These are phyloP conservation scores for Hibiscus tridactylites DNA, from an alignment of 345 rosid genomes.

Conservation along the genomic window DNA sequence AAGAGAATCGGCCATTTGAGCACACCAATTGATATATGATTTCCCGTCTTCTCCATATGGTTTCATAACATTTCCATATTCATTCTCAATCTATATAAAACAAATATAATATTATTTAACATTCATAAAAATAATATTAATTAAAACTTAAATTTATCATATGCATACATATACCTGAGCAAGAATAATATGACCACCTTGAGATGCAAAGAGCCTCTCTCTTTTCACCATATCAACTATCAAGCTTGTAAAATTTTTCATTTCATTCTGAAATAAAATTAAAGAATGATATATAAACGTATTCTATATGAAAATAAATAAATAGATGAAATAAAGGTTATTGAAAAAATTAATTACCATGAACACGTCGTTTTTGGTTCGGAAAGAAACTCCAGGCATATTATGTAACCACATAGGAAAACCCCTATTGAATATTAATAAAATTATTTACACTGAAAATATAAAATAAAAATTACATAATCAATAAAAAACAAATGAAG, in stretches of 20 bases:
- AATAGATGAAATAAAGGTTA: background rate
- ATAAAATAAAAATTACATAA: no score
- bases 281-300: background rate
- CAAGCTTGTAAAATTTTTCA: slow-evolving; percentile 59
- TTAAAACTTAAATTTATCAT: no score
- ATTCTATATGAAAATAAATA: background rate
- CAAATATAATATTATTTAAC: no score
- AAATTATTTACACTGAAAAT: no score
- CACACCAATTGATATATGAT: slow-evolving; percentile 20
- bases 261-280: slow-evolving; percentile 30
- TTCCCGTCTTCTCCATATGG: slow-evolving; percentile 9
- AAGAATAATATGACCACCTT: slow-evolving; percentile 71
- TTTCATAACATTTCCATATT: slow-evolving; percentile 24
- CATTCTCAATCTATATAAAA: slow-evolving; percentile 29
- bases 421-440: slow-evolving; percentile 22
- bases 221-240: slow-evolving; percentile 53
- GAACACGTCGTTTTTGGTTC: slow-evolving; percentile 40
- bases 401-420: slow-evolving; percentile 67
- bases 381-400: slow-evolving; percentile 30
- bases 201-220: slow-evolving; percentile 62
- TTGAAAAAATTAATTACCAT: slow-evolving; percentile 27
- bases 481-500: no score
- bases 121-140: no score
- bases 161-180: slow-evolving; percentile 40
- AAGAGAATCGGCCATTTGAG: slow-evolving; percentile 31